These are phyloP conservation scores for Isatis tinctoria DNA, from an alignment of 345 rosid species.

Conservation along the genomic window DNA sequence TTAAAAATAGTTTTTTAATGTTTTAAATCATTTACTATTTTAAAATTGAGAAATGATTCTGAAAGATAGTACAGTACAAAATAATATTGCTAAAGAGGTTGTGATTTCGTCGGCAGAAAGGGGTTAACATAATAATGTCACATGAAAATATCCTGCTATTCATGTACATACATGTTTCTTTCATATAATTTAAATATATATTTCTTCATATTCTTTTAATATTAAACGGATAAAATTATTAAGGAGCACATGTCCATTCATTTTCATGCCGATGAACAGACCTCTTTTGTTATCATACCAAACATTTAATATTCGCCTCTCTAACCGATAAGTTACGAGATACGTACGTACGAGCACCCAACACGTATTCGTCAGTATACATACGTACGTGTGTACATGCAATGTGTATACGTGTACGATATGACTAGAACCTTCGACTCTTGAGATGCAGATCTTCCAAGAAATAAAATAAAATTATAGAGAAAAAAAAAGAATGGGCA, in stretches of 20 bases:
- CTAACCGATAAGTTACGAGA: slow-evolving; percentile 1
- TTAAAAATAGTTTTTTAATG: too few relatives aligned
- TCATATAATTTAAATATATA: not conserved
- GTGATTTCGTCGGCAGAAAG: slow-evolving; percentile 15
- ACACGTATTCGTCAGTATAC: slow-evolving; percentile 11
- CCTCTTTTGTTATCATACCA: not conserved
- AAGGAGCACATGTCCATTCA: slow-evolving; percentile 28
- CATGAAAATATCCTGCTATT: not conserved
- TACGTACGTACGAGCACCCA: slow-evolving; percentile 7
- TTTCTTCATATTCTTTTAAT: not conserved
- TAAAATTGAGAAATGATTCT: not conserved
- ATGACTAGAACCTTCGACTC: not conserved
- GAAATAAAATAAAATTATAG: not conserved
- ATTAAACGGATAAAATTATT: not conserved
- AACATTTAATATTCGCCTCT: slow-evolving; percentile 25
- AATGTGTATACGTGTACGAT: slow-evolving; percentile 2
- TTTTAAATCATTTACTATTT: not conserved
- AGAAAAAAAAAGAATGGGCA: not conserved
- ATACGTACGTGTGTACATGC: slow-evolving; percentile 20
- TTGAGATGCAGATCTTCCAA: not conserved
- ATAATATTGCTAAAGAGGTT: not conserved
- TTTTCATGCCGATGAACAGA: slow-evolving; percentile 10
- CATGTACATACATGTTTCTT: not conserved
- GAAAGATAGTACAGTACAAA: not conserved
- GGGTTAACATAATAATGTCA: slow-evolving; percentile 19